Conservation (phyloP, 177 flowering plant species). For the Vitis hybrid region DNA sequence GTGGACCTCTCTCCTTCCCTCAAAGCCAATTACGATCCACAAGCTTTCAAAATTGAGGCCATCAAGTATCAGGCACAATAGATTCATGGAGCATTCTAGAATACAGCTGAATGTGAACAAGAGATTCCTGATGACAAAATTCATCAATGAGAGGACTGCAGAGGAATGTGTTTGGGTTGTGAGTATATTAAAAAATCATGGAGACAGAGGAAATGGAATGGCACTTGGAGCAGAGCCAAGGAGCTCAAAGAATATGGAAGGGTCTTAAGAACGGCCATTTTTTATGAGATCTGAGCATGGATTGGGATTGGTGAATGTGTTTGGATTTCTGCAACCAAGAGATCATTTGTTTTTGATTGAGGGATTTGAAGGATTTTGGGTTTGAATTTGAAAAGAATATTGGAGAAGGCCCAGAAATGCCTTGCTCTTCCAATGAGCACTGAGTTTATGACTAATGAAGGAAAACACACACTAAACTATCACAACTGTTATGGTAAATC, state of each 20-base stretch:
- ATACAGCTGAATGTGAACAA: constrained; percentile 23
- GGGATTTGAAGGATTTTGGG: constrained; percentile 3
- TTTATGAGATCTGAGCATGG: constrained; percentile 28
- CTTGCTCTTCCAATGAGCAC: too few species aligned
- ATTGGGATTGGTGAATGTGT: constrained; percentile 18
- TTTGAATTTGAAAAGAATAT: constrained; percentile 8
- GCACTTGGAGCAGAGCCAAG: constrained; percentile 28
- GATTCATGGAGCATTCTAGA: constrained; percentile 24
- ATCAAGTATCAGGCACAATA: constrained; percentile 22
- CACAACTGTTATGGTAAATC: too few species aligned
- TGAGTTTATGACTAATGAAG: too few species aligned
- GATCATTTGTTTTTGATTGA: constrained; percentile 8
- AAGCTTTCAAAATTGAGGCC: constrained; percentile 37
- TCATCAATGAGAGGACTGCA: constrained; percentile 42
- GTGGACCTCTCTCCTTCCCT: constrained; percentile 27
- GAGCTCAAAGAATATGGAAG: constrained; percentile 33
- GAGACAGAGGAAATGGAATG: constrained; percentile 28
- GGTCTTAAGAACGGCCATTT: constrained; percentile 24
- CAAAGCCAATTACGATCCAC: constrained; percentile 22
- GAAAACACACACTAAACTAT: too few species aligned
- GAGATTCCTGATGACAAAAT: constrained; percentile 14
- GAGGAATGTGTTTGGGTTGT: constrained; percentile 32
- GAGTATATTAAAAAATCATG: constrained; percentile 22
- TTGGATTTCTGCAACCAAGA: constrained; percentile 27
- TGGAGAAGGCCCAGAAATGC: too few species aligned